These are phyloP conservation scores for Pittosporum tobira DNA, from an alignment of 129 eudicot species.

Conservation along the genomic window DNA sequence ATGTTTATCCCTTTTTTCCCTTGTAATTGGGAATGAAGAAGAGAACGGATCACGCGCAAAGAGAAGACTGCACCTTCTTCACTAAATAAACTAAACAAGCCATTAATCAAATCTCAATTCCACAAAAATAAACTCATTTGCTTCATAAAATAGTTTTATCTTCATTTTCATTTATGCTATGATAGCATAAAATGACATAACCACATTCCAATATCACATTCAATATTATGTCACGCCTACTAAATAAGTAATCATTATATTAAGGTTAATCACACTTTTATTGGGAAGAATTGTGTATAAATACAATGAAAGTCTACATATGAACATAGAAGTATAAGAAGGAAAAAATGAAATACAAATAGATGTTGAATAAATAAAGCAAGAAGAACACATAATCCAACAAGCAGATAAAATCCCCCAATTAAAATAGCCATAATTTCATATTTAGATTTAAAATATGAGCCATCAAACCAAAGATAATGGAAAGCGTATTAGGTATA, in stretches of 20 bases:
- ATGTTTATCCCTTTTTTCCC: neutral
- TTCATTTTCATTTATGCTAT: too few relatives aligned
- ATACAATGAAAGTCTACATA: neutral
- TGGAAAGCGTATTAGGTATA: neutral
- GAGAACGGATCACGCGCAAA: constrained; percentile 79
- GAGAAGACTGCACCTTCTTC: constrained; percentile 13
- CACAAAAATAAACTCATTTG: too few relatives aligned
- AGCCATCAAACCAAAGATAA: neutral
- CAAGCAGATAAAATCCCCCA: neutral
- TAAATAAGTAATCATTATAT: too few relatives aligned
- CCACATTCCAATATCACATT: too few relatives aligned
- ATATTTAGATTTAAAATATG: neutral
- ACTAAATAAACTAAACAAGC: constrained; percentile 18
- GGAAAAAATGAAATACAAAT: too few relatives aligned
- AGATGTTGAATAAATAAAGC: neutral
- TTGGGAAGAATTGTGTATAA: too few relatives aligned
- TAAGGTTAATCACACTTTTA: too few relatives aligned
- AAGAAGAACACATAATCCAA: neutral
- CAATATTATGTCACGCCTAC: too few relatives aligned
- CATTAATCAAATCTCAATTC: neutral
- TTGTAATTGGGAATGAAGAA: constrained; percentile 37
- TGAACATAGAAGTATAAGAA: too few relatives aligned
- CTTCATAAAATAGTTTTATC: too few relatives aligned
- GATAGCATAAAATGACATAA: too few relatives aligned
- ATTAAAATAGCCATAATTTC: neutral